phyloP scores from a whole-genome alignment of 352 stramenopile genomes.

The Pythium folliculosum region DNA sequence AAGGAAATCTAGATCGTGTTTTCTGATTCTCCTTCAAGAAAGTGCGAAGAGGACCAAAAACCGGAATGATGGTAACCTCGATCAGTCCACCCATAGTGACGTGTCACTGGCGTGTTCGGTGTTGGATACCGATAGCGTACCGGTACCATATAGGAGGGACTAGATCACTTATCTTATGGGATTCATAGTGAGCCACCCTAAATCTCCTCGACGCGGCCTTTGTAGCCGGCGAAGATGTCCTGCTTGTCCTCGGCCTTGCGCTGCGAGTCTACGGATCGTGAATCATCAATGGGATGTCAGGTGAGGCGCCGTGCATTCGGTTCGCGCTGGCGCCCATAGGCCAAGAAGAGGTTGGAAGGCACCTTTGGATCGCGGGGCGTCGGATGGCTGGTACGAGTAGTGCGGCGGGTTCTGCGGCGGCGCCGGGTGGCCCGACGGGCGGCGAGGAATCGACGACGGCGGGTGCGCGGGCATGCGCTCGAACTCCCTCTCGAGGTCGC shows the following conservation, averaged over 20 bases:
- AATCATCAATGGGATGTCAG: not conserved
- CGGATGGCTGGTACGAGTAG: slow-evolving; percentile 73
- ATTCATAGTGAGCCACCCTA: slow-evolving; percentile 23
- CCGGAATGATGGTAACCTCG: slow-evolving; percentile 3
- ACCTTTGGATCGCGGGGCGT: slow-evolving; percentile 38
- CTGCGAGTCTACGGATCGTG: slow-evolving; percentile 27
- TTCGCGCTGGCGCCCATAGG: too few relatives aligned
- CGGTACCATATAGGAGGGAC: not conserved
- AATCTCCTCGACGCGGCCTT: slow-evolving; percentile 67
- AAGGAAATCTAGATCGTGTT: not conserved
- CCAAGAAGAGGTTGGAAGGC: not conserved
- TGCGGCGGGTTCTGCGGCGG: slow-evolving; percentile 60
- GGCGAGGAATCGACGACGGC: slow-evolving; percentile 42
- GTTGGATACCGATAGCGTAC: not conserved
- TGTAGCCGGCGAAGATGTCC: slow-evolving; percentile 75
- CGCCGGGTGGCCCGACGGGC: slow-evolving; percentile 37
- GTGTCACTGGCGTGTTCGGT: slow-evolving; percentile 1
- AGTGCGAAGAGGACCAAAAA: not conserved
- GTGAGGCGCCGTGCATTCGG: too few relatives aligned
- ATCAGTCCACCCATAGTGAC: not conserved
- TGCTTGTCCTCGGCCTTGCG: slow-evolving; percentile 47
- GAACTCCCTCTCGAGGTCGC: slow-evolving; percentile 66
- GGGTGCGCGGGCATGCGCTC: slow-evolving; percentile 59
- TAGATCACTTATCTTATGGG: not conserved
- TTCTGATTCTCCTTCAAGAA: slow-evolving; percentile 11